A percentile compares a stretch with the other conserved stretches of the same genome.
Conservation (phyloP, 2,329 filamentous ascomycete genomes). For the Pseudogymnoascus sp. region DNA sequence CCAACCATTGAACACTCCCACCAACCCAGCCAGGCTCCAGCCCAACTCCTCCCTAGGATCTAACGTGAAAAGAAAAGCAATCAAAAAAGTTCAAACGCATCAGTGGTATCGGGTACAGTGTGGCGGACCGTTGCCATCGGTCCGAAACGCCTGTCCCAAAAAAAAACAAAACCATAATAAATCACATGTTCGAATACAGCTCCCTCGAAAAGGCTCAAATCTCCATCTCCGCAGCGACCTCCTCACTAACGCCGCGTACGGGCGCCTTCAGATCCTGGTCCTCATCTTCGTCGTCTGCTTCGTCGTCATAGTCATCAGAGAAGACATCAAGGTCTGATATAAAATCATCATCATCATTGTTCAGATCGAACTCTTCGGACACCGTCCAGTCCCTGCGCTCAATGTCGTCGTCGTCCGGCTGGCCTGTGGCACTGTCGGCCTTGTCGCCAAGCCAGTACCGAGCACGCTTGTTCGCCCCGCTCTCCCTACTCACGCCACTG, state of each 20-base stretch:
- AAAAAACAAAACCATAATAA: conserved; percentile 2
- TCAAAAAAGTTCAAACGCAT: not conserved
- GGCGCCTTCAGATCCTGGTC: conserved; percentile 24
- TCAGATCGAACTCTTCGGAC: conserved; percentile 42
- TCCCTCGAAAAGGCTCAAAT: conserved; percentile 31
- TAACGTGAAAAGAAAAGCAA: conserved; percentile 2
- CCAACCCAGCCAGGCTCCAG: conserved; percentile 5
- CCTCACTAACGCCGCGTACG: conserved; percentile 54
- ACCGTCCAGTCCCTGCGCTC: conserved; percentile 31
- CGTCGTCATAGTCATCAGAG: conserved; percentile 28
- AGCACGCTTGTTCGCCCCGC: conserved; percentile 70
- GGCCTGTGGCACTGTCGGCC: conserved; percentile 37
- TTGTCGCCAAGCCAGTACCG: conserved; percentile 80
- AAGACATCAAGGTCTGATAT: conserved; percentile 45
- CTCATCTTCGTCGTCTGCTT: conserved; percentile 19
- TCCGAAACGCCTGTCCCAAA: conserved; percentile 13
- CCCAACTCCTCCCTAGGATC: conserved; percentile 6
- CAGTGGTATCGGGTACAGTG: conserved; percentile 11
- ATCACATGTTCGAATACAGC: conserved; percentile 11
- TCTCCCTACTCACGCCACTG: conserved; percentile 30
- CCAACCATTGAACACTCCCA: not conserved
- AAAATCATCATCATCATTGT: conserved; percentile 42
- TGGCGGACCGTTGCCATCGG: conserved; percentile 13
- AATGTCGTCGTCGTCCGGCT: conserved; percentile 39
- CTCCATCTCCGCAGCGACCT: conserved; percentile 58